Conservation (phyloP, 495 filamentous ascomycete species). For the Penicillium cataractarum region DNA sequence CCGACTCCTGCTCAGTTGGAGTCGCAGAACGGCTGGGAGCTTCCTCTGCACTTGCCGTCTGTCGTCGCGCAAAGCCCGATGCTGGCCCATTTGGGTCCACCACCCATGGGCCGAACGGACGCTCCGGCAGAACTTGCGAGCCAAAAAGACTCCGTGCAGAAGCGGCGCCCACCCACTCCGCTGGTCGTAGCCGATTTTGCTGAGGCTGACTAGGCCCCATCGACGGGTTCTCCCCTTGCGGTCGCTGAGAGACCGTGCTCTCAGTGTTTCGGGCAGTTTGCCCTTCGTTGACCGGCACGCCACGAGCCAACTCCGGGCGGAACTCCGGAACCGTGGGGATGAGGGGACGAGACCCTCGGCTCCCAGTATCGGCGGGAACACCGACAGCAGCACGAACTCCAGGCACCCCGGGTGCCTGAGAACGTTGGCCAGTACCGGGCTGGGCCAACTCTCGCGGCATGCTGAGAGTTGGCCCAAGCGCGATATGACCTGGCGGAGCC, state of each 20-base stretch:
- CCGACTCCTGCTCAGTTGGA: no score
- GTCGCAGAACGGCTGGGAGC: no score
- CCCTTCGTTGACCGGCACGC: neutral
- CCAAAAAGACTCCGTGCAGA: neutral
- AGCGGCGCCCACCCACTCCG: no score
- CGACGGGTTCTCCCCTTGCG: neutral
- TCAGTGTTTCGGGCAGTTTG: neutral
- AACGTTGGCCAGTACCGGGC: no score
- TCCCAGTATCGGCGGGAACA: neutral
- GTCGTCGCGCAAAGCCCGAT: no score
- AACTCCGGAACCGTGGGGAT: conserved; percentile 2
- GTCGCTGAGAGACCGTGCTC: neutral
- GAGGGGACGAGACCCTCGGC: neutral
- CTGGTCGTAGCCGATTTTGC: neutral
- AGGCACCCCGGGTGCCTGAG: neutral
- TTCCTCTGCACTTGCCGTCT: neutral
- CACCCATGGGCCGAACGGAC: no score
- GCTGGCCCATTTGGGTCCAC: no score
- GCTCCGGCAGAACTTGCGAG: no score
- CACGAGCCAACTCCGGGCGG: neutral
- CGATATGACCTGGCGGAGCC: neutral
- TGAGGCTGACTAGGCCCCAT: neutral
- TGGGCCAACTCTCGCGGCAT: neutral
- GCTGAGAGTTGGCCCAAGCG: conserved; percentile 2
- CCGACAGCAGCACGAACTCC: no score